Conservation (phyloP, 148 eudicot genomes). For the Vaccinium corymbosum region DNA sequence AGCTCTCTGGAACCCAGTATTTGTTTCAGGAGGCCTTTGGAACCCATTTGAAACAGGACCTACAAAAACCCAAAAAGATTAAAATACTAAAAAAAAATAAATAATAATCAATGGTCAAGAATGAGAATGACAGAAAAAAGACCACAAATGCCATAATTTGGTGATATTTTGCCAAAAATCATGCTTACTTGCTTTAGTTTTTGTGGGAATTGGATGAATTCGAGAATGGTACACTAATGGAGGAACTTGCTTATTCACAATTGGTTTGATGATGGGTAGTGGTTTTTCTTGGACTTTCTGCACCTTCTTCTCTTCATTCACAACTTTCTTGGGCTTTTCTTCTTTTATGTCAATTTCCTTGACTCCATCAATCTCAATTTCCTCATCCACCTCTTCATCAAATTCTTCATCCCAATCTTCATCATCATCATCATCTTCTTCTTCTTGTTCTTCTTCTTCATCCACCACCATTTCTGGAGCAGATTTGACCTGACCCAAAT, state of each 20-base stretch:
- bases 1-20: conserved; percentile 32
- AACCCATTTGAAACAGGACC: conserved; percentile 26
- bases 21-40: conserved; percentile 32
- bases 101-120: neutral
- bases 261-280: conserved; percentile 26
- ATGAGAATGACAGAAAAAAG: neutral
- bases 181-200: conserved; percentile 36
- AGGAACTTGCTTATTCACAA: conserved; percentile 32
- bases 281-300: conserved; percentile 21
- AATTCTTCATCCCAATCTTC: conserved; percentile 24
- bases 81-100: neutral
- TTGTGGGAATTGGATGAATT: conserved; percentile 29
- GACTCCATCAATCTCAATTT: conserved; percentile 24
- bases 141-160: neutral
- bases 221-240: conserved; percentile 26
- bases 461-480: neutral
- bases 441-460: conserved; percentile 14
- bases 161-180: neutral
- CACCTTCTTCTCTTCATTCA: conserved; percentile 34
- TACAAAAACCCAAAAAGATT: neutral
- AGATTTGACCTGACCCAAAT: conserved; percentile 28
- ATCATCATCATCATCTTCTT: conserved; percentile 19
- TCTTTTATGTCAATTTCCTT: conserved; percentile 31
- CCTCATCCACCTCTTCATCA: conserved; percentile 19
- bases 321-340: conserved; percentile 22